Evolutionary conservation across 169 alveolate genomes (phyloP).

Genomic region (Eimeria acervulina): DNA sequence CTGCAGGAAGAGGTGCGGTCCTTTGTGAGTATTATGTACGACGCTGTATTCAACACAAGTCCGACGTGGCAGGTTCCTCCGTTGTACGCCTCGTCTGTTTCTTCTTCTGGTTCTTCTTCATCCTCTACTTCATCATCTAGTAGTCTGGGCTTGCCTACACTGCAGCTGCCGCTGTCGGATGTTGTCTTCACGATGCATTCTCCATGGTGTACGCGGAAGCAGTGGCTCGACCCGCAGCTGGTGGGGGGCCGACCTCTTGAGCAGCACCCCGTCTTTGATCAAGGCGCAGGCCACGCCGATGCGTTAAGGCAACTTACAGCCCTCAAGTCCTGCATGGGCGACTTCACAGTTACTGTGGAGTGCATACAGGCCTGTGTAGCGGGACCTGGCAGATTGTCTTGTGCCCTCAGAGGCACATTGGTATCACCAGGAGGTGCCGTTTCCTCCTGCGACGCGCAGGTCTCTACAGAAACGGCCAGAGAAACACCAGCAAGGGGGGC

Average conservation of each 20-base stretch:
- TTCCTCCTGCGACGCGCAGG: background rate
- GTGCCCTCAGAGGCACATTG: constrained; percentile 56
- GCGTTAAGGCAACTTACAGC: constrained; percentile 52
- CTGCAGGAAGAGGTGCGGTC: constrained; percentile 13
- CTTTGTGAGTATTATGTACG: constrained; percentile 22
- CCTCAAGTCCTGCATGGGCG: constrained; percentile 42
- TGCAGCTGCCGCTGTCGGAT: constrained; percentile 34
- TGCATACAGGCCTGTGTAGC: constrained; percentile 58
- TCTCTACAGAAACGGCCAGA: background rate
- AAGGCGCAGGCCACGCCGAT: constrained; percentile 38
- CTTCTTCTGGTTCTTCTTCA: background rate
- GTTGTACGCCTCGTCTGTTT: background rate
- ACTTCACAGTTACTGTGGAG: constrained; percentile 38
- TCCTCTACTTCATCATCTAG: no score
- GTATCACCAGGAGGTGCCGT: background rate
- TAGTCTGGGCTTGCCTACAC: background rate
- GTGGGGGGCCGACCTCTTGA: constrained; percentile 43
- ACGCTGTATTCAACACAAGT: constrained; percentile 1
- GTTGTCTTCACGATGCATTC: background rate
- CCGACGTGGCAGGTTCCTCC: constrained; percentile 23
- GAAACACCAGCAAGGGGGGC: background rate
- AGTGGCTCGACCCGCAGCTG: constrained; percentile 53
- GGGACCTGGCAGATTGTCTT: constrained; percentile 30
- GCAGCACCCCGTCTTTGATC: constrained; percentile 32
- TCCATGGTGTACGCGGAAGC: constrained; percentile 46